Evolutionary conservation across 2,329 filamentous ascomycete genomes (phyloP).

Genomic region (Colletotrichum simmondsii): DNA sequence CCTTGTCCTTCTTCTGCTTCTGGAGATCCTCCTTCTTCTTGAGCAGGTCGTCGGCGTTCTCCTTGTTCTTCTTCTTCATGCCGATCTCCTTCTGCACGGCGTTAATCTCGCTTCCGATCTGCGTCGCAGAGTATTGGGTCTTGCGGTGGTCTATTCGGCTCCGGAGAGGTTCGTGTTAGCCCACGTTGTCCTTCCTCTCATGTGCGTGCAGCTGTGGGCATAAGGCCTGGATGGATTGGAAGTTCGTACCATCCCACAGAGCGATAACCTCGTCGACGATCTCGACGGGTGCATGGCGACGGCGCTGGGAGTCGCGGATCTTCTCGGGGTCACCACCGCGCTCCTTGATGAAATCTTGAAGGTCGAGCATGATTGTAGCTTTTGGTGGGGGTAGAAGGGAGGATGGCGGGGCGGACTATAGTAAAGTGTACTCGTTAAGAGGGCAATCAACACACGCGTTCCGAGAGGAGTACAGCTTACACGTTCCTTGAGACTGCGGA

Average conservation of each 20-base stretch:
- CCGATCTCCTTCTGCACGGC: slow-evolving; percentile 90
- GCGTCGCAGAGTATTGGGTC: slow-evolving; percentile 80
- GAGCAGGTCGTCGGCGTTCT: slow-evolving; percentile 84
- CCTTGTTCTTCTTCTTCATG: slow-evolving; percentile 93
- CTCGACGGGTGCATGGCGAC: slow-evolving; percentile 82
- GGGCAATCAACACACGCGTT: neutral
- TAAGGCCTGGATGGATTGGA: slow-evolving; percentile 67
- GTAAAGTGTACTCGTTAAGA: neutral
- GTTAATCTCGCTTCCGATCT: slow-evolving; percentile 88
- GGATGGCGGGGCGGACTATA: slow-evolving; percentile 4
- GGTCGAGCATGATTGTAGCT: slow-evolving; percentile 71
- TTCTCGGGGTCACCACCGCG: slow-evolving; percentile 91
- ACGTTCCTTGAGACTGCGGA: slow-evolving; percentile 14
- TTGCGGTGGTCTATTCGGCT: slow-evolving; percentile 42
- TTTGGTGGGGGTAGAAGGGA: slow-evolving; percentile 13
- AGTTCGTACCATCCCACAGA: slow-evolving; percentile 62
- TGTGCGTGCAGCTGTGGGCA: slow-evolving; percentile 50
- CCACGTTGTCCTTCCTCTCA: neutral
- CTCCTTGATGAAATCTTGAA: slow-evolving; percentile 83
- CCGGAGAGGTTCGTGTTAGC: slow-evolving; percentile 1
- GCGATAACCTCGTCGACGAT: slow-evolving; percentile 91
- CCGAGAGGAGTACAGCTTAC: slow-evolving; percentile 1
- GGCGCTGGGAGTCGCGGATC: slow-evolving; percentile 91
- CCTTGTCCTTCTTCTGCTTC: slow-evolving; percentile 83
- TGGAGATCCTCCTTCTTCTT: slow-evolving; percentile 81